Evolutionary conservation across 805 yeast species (phyloP), one percentile per base, ranked within the genome.

Genomic region (Ogataea trehalophila): DNA sequence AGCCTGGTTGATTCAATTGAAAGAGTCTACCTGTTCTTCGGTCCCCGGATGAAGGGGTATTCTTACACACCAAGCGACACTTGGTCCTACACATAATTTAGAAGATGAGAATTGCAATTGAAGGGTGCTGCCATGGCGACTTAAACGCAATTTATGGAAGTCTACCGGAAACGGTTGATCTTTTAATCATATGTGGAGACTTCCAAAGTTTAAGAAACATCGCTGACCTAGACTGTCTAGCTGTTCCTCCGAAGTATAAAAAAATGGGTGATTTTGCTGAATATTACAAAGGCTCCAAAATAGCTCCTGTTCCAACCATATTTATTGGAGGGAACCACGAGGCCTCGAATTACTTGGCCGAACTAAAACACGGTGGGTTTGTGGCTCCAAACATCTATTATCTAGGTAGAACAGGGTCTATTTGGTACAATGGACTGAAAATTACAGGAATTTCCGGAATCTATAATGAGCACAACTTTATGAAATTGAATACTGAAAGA

Each of bases 251-350:
- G 0, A 92, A 92, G 63, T 94, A 86, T 65, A 74, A 77, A 40
- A 64, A 63, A 38, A 59, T 89, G 56, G 96, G 97, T 2, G 96
- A 92, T 57, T 94, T 92, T 63, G 80, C 77, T 39, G 68, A 76
- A 22, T 92, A 90, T 62, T 87, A 87, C 58, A 61, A 60, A 1
- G 88, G 92, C 1, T 53, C 57, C 17, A 70, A 67, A 41, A 63
- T 45, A 29, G 96, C 96, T 0, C 96, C 97, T 0, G 73, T 85
- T 1, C 65, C 81, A 33, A 92, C 98, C 0, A 55, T 94, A 0
- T 85, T 92, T 55, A 80, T 94, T 38, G 98, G 99, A 3, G 99
- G 99, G 0, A 94, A 94, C 66, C 99, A 94, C 60, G 99, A 94
- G 61, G 82, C 94, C 4, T 87, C 95, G 48, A 80, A 83, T 49